Base-by-base conservation (phyloP, 139 green algal species). In the Gonium pectorale region DNA sequence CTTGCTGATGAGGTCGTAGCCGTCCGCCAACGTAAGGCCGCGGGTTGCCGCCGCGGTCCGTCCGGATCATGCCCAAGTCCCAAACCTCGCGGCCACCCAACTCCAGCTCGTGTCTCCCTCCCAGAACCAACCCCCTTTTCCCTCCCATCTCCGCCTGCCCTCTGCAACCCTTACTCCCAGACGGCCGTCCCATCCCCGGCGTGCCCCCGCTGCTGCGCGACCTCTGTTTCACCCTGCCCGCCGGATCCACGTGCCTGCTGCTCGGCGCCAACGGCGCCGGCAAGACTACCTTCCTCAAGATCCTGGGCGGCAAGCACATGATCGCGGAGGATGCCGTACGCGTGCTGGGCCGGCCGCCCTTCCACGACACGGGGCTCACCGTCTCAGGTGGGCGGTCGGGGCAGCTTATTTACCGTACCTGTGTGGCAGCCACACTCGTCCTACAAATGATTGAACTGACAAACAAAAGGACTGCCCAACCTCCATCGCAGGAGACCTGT, bases 221-320 rank as follows among this genome's bases (percentile, higher is more conserved):
- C 85, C 92, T 98, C 84, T 87, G 38, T 40, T 74, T 98, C 37
- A 62, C 73, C 33, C 80, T 98, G 31, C 77, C 74, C 0, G 85
- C 86, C 6, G 95, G 95, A n/a, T 85, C 78, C 52, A 86, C 92
- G 0, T 96, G 93, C 70, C 89, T 98, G 54, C 91, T 98, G 21
- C 90, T 98, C 3, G 96, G 96, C 3, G 89, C 93, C 26, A 98
- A 98, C 74, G 96, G 96, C 19, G 94, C 92, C 35, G 95, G 95
- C n/a, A 98, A 98, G 82, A 97, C 95, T 3, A 97, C 95, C 0
- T 90, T 98, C 31, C 86, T 98, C 38, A 96, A 97, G 71, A 92
- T 98, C 59, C 83, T 98, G 33, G 96, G 81, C 4, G 96, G 96
- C 66, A 98, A 98, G 90, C 96, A 98, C 88, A 98, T 98, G 95